phyloP scores from a whole-genome alignment of 495 filamentous ascomycete species.

The Cercophora samala region DNA sequence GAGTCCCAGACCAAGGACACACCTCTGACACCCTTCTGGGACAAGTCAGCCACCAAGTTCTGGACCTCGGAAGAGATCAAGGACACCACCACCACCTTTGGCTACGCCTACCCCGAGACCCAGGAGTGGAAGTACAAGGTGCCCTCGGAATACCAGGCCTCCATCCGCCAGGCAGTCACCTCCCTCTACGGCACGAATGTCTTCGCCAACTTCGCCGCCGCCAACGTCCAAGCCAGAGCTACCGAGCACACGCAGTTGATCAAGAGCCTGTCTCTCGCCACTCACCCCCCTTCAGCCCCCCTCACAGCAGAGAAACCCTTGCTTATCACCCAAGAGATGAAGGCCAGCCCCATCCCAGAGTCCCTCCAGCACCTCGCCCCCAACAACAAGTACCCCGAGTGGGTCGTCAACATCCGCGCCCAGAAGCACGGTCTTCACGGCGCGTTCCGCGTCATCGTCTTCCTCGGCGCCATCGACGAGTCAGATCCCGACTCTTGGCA shows the following conservation, averaged over 20 bases:
- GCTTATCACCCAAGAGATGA: background rate
- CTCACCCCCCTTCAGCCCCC: background rate
- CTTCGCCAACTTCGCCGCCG: constrained; percentile 22
- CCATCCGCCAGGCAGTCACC: constrained; percentile 19
- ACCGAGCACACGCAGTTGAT: constrained; percentile 6
- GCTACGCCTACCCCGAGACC: constrained; percentile 61
- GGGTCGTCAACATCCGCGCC: constrained; percentile 41
- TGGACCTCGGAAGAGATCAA: constrained; percentile 46
- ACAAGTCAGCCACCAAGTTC: constrained; percentile 38
- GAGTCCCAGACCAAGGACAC: constrained; percentile 39
- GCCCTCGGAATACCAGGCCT: constrained; percentile 17
- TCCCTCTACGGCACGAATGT: constrained; percentile 30
- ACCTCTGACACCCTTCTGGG: constrained; percentile 46
- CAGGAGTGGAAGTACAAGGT: constrained; percentile 26
- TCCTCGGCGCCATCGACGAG: constrained; percentile 38
- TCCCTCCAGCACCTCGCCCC: constrained; percentile 30
- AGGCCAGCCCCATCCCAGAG: constrained; percentile 21
- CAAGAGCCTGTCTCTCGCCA: constrained; percentile 1
- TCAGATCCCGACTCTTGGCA: constrained; percentile 30
- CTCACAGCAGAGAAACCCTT: background rate
- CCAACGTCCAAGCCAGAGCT: constrained; percentile 18
- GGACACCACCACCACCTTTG: constrained; percentile 40
- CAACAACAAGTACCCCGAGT: constrained; percentile 41
- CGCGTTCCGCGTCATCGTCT: constrained; percentile 42
- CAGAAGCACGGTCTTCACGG: constrained; percentile 41